These are phyloP conservation scores for Hypsizygus marmoreus DNA, from an alignment of 768 basidiomycete genomes.

Conservation along the genomic window DNA sequence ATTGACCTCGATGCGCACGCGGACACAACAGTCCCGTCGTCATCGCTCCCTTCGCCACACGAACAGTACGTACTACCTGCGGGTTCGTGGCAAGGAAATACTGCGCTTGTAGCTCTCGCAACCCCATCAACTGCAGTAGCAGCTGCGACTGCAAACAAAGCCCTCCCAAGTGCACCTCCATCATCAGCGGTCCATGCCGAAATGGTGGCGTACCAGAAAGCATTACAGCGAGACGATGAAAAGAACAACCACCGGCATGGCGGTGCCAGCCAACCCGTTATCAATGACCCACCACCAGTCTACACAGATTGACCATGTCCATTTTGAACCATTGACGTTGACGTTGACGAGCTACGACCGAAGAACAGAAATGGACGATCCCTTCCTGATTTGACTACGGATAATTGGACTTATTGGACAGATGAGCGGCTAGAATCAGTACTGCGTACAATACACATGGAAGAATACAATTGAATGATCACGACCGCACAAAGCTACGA, in stretches of 20 bases:
- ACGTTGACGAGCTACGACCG: not conserved
- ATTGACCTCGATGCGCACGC: not conserved
- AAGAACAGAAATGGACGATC: too few relatives aligned
- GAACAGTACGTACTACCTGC: too few relatives aligned
- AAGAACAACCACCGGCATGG: slow-evolving; percentile 10
- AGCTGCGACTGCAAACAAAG: too few relatives aligned
- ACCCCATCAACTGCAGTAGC: too few relatives aligned
- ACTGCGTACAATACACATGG: too few relatives aligned
- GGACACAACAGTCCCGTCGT: not conserved
- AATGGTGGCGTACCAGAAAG: slow-evolving; percentile 13
- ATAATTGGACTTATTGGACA: too few relatives aligned
- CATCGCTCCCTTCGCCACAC: slow-evolving; percentile 7
- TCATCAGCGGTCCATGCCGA: slow-evolving; percentile 8
- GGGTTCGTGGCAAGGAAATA: too few relatives aligned
- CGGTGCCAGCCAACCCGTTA: slow-evolving; percentile 9
- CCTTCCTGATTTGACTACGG: too few relatives aligned
- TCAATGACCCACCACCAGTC: slow-evolving; percentile 17
- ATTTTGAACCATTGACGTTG: not conserved
- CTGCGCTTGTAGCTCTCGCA: too few relatives aligned
- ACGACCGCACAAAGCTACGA: too few relatives aligned
- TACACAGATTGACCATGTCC: slow-evolving; percentile 8
- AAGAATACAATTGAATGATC: too few relatives aligned
- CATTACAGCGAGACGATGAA: slow-evolving; percentile 15
- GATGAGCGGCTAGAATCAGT: too few relatives aligned
- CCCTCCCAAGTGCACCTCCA: slow-evolving; percentile 1